Evolutionary conservation across 208 protist genomes (phyloP).

Genomic region (Trypanosoma boissoni): DNA sequence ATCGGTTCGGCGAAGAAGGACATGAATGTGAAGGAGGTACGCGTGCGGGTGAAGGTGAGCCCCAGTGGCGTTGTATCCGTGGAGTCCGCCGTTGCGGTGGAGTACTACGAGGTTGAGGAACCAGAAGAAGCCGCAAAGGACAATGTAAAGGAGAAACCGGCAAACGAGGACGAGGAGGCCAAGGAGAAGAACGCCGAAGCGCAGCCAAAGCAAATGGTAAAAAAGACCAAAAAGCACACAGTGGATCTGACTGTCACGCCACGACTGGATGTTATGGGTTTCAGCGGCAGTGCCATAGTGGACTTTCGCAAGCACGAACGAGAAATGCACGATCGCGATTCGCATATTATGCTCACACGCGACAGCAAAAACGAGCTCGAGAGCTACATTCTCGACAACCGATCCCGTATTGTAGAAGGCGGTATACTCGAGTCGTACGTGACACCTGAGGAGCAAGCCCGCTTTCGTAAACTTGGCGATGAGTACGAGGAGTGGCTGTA

Average conservation of each 20-base stretch:
- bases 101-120: conserved; percentile 78
- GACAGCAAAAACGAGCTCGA: conserved; percentile 92
- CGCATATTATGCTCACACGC: conserved; percentile 51
- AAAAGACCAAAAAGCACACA: conserved; percentile 40
- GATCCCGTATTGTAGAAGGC: conserved; percentile 52
- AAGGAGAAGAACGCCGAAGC: conserved; percentile 30
- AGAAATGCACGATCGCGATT: conserved; percentile 79
- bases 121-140: conserved; percentile 21
- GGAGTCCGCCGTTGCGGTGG: conserved; percentile 58
- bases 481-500: conserved; percentile 89
- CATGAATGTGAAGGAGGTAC: conserved; percentile 27
- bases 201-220: conserved; percentile 37
- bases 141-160: conserved; percentile 27
- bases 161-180: conserved; percentile 22
- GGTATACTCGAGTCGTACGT: conserved; percentile 73
- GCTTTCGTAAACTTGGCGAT: conserved; percentile 66
- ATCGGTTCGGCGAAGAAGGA: conserved; percentile 41
- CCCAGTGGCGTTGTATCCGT: conserved; percentile 62
- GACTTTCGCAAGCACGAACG: conserved; percentile 59
- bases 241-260: conserved; percentile 53
- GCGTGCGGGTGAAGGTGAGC: conserved; percentile 59
- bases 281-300: conserved; percentile 41
- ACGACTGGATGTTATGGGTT: conserved; percentile 51
- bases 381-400: conserved; percentile 89
- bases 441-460: conserved; percentile 33